These are phyloP conservation scores for Saturnispora bothae DNA, from an alignment of 805 yeast genomes.

Conservation along the genomic window DNA sequence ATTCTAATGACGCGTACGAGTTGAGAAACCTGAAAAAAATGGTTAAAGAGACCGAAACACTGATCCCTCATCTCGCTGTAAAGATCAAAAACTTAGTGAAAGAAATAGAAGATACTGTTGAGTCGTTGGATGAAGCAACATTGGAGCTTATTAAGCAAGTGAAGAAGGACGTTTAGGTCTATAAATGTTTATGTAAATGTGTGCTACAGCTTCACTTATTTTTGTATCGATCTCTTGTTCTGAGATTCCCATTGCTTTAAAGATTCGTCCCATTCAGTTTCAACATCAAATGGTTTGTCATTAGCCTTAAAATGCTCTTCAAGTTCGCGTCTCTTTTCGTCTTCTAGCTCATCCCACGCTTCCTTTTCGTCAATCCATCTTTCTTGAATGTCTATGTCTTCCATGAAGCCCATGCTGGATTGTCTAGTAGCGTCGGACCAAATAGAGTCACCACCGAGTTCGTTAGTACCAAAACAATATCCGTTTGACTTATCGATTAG, in stretches of 20 bases:
- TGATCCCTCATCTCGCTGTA: conserved; percentile 19
- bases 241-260: conserved; percentile 45
- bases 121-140: conserved; percentile 8
- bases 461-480: conserved; percentile 84
- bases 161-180: conserved; percentile 11
- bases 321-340: conserved; percentile 33
- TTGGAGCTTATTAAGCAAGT: conserved; percentile 16
- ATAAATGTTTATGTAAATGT: no score
- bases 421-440: conserved; percentile 96
- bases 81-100: conserved; percentile 18
- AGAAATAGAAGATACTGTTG: conserved; percentile 17
- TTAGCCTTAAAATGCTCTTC: conserved; percentile 25
- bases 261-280: conserved; percentile 64
- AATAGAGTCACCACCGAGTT: conserved; percentile 90
- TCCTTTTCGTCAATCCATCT: conserved; percentile 88
- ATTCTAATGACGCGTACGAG: conserved; percentile 9
- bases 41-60: conserved; percentile 21
- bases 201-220: no score
- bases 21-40: conserved; percentile 11
- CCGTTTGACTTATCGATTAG: conserved; percentile 88
- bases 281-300: conserved; percentile 40
- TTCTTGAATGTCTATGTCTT: conserved; percentile 73
- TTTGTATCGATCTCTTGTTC: conserved; percentile 12
- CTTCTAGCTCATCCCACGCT: conserved; percentile 57
- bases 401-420: conserved; percentile 41